Percentiles rank a stretch among this genome's conserved stretches.
These are phyloP conservation scores for Lentinula sp. DNA, from an alignment of 768 basidiomycete species.

Conservation along the genomic window DNA sequence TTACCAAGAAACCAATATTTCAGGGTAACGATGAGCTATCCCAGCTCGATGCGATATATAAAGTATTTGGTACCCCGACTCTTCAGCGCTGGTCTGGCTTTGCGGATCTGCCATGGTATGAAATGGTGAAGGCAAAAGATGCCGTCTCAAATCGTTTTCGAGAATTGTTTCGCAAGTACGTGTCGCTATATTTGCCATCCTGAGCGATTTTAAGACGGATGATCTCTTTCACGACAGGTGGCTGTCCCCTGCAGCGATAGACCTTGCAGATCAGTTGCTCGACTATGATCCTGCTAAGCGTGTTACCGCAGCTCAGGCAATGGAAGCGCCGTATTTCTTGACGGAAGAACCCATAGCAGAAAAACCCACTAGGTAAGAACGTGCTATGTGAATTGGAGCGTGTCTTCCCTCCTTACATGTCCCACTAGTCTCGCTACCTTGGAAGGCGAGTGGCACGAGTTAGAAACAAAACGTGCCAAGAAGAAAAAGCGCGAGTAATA, in stretches of 20 bases:
- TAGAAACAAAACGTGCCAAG: constrained; percentile 88
- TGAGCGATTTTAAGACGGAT: background rate
- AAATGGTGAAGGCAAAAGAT: constrained; percentile 90
- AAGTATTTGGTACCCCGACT: constrained; percentile 85
- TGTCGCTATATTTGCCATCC: constrained; percentile 4
- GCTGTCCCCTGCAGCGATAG: constrained; percentile 80
- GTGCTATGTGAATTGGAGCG: background rate
- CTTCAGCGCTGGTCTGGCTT: constrained; percentile 78
- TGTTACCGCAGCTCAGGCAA: constrained; percentile 72
- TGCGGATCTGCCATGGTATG: constrained; percentile 91
- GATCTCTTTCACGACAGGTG: constrained; percentile 42
- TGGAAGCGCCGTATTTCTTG: constrained; percentile 80
- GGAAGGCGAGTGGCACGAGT: constrained; percentile 97
- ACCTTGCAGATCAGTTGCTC: constrained; percentile 80
- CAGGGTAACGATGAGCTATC: constrained; percentile 98
- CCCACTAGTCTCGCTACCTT: constrained; percentile 60
- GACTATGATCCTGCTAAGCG: constrained; percentile 76
- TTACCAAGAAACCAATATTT: constrained; percentile 93
- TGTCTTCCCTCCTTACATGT: constrained; percentile 5
- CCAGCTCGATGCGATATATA: constrained; percentile 91
- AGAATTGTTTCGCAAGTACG: constrained; percentile 80
- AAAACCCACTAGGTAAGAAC: constrained; percentile 71
- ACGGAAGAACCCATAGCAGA: constrained; percentile 70
- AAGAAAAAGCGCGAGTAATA: constrained; percentile 51
- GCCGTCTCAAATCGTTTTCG: constrained; percentile 69